Evolutionary conservation across 345 rosid species (phyloP), one percentile per base, ranked within the genome.

Genomic region (Eucalyptus tenuipes): DNA sequence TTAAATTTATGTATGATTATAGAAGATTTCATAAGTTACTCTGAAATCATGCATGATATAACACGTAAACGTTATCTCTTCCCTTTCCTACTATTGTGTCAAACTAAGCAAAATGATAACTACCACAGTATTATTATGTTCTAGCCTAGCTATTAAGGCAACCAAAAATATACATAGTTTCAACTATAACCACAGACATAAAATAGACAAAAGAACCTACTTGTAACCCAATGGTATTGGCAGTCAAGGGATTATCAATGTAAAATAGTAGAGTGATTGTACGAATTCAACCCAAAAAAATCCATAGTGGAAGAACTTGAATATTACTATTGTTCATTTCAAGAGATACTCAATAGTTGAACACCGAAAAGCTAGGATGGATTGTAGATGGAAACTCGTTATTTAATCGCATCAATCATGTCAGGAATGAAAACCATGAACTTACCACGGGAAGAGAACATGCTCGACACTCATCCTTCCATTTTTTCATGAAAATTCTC

Each of bases 381-480:
- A 33, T 68, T 68, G 24, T 17, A 68, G 81, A 68, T 37, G 27
- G 45, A 75, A 75, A 24, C 25, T 71, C 14, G 13, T 37, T 37
- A 71, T 12, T 20, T 37, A 37, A 75, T 75, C 3, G 82, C 82
- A 75, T 20, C 44, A 22, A 0, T 14, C 37, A 75, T 37, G 47
- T 75, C 82, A 66, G 82, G 52, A 40, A 64, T 5, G 12, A 88
- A 47, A 90, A 52, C 88, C 85, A 85, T 66, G 82, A 89, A 90
- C 53, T 86, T 93, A 96, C 99, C 93, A 91, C 92, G 47, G 88
- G 75, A 64, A 92, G 87, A 89, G 93, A 81, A 82, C 90, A 88
- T 89, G 92, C 95, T 91, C 90, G 92, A 90, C 97, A 97, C 20
- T 93, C 91, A 80, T 93, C 96, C 93, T 95, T 96, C 99, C 98